These are phyloP conservation scores for Ciborinia camelliae DNA, from an alignment of 2,329 filamentous ascomycete species.

Conservation along the genomic window DNA sequence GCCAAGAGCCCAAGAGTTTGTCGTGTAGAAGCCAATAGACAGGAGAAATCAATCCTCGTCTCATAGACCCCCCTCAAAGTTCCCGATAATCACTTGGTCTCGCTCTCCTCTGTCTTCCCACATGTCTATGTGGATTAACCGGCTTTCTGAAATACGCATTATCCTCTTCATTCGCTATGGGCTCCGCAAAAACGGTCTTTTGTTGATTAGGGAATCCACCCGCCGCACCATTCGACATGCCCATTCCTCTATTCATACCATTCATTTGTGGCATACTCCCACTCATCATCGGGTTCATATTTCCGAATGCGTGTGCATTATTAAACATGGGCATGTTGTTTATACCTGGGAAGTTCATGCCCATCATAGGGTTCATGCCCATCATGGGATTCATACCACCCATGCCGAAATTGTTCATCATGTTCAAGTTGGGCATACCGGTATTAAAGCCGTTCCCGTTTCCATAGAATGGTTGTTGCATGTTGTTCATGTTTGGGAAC, in stretches of 20 bases:
- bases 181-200: slow-evolving; percentile 45
- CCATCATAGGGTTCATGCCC: slow-evolving; percentile 40
- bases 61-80: neutral
- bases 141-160: slow-evolving; percentile 94
- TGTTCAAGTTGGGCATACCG: slow-evolving; percentile 26
- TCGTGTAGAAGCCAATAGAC: neutral
- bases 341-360: slow-evolving; percentile 40
- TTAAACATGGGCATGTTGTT: slow-evolving; percentile 40
- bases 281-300: slow-evolving; percentile 35
- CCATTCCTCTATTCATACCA: slow-evolving; percentile 35
- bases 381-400: slow-evolving; percentile 42
- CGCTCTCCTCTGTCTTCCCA: slow-evolving; percentile 73
- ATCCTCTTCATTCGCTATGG: slow-evolving; percentile 66
- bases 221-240: slow-evolving; percentile 38
- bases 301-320: slow-evolving; percentile 26
- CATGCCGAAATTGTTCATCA: slow-evolving; percentile 39
- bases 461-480: slow-evolving; percentile 23
- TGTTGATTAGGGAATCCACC: slow-evolving; percentile 55
- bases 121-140: slow-evolving; percentile 88
- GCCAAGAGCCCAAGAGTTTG: neutral
- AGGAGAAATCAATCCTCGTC: neutral
- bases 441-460: slow-evolving; percentile 28
- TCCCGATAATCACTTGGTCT: slow-evolving; percentile 90
- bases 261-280: slow-evolving; percentile 36
- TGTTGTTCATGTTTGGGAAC: slow-evolving; percentile 35